Base-by-base conservation (phyloP, 805 yeast genomes). In the Yarrowia sp. region DNA sequence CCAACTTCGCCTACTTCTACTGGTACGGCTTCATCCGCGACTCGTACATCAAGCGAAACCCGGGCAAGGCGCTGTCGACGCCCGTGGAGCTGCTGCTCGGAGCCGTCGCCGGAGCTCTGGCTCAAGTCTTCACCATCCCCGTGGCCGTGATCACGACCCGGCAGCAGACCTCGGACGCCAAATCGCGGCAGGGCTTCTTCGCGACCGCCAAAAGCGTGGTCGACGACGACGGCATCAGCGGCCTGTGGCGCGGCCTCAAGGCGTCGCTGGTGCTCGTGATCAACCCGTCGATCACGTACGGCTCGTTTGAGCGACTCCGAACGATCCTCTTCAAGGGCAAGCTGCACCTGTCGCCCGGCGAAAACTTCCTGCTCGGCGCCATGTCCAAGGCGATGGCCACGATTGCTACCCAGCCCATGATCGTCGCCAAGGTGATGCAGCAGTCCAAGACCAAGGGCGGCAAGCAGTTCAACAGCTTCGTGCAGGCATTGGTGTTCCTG, bases 231-330 rank as follows among this genome's bases (percentile, higher is more conserved):
- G 93, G 94, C 4, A 65, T 84, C 35, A 72, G 80, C 19, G 93
- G 93, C 0, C 81, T 88, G 63, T 90, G 96, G 96, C 81, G 84
- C 66, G 96, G 96, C 0, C 79, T 90, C 63, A 86, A 89, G 72
- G 96, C 90, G 7, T 84, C 90, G 7, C 73, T 89, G 68, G 87
- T 89, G 10, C 79, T 90, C 56, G 89, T 93, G 18, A 77, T 86
- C 55, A 90, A 90, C 74, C 96, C 96, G 2, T 85, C 94, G 38
- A 90, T 90, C 70, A 90, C 96, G 2, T 90, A 89, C 70, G 93
- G 96, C 7, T 79, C 90, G 3, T 87, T 82, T 72, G 91, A 87
- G 71, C 80, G 89, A 66, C 77, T 89, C 66, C 84, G 81, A 70
- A 77, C 77, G 44, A 67, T 81, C 2, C 69, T 87, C 39, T 83